A percentile compares a stretch with the other conserved stretches of the same genome.
These are phyloP conservation scores for Spathaspora sp. DNA, from an alignment of 1,139 yeast species.

Conservation along the genomic window DNA sequence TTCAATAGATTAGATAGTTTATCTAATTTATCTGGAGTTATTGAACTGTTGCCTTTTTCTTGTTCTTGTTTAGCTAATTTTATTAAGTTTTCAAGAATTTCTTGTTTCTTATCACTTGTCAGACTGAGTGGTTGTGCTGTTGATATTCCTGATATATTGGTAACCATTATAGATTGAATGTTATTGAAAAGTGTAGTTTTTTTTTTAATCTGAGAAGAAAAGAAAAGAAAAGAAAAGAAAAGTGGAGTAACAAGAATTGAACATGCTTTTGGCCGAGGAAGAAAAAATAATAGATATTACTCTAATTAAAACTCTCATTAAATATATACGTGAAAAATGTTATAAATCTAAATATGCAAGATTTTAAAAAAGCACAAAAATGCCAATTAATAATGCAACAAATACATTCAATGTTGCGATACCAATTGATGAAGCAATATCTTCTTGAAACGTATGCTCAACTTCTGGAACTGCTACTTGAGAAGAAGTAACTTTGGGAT, in stretches of 20 bases:
- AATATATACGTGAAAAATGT: too few relatives aligned
- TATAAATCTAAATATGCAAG: too few relatives aligned
- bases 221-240: conserved; percentile 7
- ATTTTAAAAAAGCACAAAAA: too few relatives aligned
- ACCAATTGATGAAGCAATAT: too few relatives aligned
- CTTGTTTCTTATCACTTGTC: conserved; percentile 16
- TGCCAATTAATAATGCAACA: too few relatives aligned
- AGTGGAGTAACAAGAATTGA: conserved; percentile 4
- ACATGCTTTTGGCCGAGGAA: not conserved
- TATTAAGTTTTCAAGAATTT: conserved; percentile 27
- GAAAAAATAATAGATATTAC: not conserved
- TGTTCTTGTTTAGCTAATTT: conserved; percentile 34
- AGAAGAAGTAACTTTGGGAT: too few relatives aligned
- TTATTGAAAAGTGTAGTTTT: not conserved
- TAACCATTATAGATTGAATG: conserved; percentile 5
- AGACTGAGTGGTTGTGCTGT: not conserved
- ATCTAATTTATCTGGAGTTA: conserved; percentile 33
- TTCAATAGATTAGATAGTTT: conserved; percentile 24
- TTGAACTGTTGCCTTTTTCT: conserved; percentile 31
- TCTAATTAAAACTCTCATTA: too few relatives aligned
- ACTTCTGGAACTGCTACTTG: too few relatives aligned
- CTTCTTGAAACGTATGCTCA: too few relatives aligned
- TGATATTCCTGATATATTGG: conserved; percentile 2
- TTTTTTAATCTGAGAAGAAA: not conserved
- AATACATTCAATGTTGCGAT: too few relatives aligned